Base-by-base conservation (phyloP, 176 grass and related monocot genomes). In the Rhynchospora tenuis region DNA sequence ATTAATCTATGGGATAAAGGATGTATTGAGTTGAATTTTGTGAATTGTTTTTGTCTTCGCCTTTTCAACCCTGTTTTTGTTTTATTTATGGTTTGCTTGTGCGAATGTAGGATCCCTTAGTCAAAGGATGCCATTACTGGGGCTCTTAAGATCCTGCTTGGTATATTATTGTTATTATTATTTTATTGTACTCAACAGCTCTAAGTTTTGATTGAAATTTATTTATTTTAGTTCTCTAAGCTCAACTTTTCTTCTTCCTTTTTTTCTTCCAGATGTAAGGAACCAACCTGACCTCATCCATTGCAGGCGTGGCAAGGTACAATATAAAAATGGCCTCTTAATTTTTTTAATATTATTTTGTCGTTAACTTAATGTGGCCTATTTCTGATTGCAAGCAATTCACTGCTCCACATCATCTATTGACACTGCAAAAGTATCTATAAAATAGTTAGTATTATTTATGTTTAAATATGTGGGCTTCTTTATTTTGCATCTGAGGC, bases 231-330 rank as follows among this genome's bases (percentile, higher is more conserved):
- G 61, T 75, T 77, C 46, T 85, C 10, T 24, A 29, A 31, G 1
- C 43, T 44, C 46, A n/a, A 86, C 54, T 13, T 0, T 20, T 19
- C 81, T 64, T 13, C 6, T 50, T n/a, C 52, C 12, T 82, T 89
- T 55, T 26, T 54, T 44, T 70, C 47, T 70, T 46, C n/a, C 87
- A 91, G 92, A 91, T 84, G 60, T 91, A 82, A 91, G 92, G 68
- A 89, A 94, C 33, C 87, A 94, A 59, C 92, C 89, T 48, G 51
- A 91, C 83, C 66, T 94, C 66, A 89, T 91, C 87, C 92, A 94
- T 72, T 89, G 89, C 89, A 94, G 91, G 61, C 78, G 87, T 81
- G 89, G 89, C 75, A 91, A 91, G 92, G 92, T 91, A 89, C 29
- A 0, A 52, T 66, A 80, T 20, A 84, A 75, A 44, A 79, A 51